Percentiles rank a stretch among this genome's conserved stretches.
phyloP scores from a whole-genome alignment of 352 stramenopile species.

The Globisporangium iwayamae region DNA sequence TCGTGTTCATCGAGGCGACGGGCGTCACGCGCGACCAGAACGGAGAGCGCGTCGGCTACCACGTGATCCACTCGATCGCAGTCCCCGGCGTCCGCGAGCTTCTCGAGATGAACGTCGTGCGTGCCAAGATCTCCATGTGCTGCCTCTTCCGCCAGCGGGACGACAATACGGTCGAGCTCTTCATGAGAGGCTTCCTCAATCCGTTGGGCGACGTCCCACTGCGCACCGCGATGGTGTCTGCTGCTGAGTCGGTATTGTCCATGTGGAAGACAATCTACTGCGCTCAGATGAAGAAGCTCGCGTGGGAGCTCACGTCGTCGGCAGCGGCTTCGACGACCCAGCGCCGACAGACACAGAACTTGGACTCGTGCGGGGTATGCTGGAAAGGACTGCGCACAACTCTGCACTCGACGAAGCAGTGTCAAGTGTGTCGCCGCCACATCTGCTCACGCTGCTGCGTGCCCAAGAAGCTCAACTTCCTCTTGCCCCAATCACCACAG shows the following conservation, averaged over 20 bases:
- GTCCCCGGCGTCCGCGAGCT: constrained; percentile 11
- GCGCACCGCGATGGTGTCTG: constrained; percentile 12
- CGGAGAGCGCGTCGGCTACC: constrained; percentile 45
- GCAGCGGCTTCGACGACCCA: neutral
- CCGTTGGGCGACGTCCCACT: constrained; percentile 9
- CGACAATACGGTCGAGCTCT: constrained; percentile 3
- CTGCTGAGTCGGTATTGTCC: constrained; percentile 4
- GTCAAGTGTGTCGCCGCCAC: constrained; percentile 1
- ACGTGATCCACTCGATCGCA: constrained; percentile 38
- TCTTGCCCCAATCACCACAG: constrained; percentile 3
- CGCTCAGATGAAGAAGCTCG: constrained; percentile 66
- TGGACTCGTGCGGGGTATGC: constrained; percentile 5
- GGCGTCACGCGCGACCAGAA: constrained; percentile 29
- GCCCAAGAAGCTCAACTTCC: constrained; percentile 15
- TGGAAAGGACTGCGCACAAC: neutral
- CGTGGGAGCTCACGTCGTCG: constrained; percentile 25
- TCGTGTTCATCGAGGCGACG: constrained; percentile 50
- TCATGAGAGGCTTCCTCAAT: constrained; percentile 7
- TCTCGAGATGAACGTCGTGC: constrained; percentile 11
- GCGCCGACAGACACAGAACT: neutral
- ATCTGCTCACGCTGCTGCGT: constrained; percentile 9
- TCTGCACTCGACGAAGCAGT: constrained; percentile 5
- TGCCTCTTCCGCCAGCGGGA: constrained; percentile 6
- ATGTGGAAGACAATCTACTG: constrained; percentile 22
- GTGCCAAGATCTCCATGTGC: constrained; percentile 14